Evolutionary conservation across 257 asterid species (phyloP).

Genomic region (Echium plantagineum): DNA sequence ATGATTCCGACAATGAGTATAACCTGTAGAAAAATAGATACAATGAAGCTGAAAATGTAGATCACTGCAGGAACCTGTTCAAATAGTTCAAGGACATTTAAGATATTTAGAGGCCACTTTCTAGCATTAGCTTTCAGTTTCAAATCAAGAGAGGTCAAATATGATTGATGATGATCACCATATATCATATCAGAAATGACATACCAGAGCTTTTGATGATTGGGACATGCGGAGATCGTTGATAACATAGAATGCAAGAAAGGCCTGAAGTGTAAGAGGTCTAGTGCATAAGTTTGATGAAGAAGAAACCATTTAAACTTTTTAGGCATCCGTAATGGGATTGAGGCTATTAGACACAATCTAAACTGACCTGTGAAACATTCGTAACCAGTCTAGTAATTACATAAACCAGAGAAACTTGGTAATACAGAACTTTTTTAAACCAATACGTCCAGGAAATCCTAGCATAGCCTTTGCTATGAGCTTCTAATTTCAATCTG

Average conservation of each 20-base stretch:
- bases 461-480: constrained; percentile 38
- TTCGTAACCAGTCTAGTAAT: constrained; percentile 76
- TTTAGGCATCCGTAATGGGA: not conserved
- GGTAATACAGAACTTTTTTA: constrained; percentile 56
- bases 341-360: not conserved
- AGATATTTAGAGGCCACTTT: not conserved
- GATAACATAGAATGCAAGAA: constrained; percentile 77
- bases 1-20: constrained; percentile 1
- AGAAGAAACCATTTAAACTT: not conserved
- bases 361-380: constrained; percentile 65
- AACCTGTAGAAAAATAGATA: constrained; percentile 78
- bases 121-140: not conserved
- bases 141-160: not conserved
- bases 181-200: not conserved
- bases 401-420: constrained; percentile 81
- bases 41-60: constrained; percentile 69
- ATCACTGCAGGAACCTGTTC: constrained; percentile 80
- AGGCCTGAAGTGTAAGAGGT: constrained; percentile 30
- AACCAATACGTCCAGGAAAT: constrained; percentile 83
- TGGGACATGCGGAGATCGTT: constrained; percentile 73
- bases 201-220: constrained; percentile 81
- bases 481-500: constrained; percentile 58
- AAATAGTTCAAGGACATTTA: not conserved
- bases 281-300: no score
- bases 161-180: not conserved